Conservation (phyloP, 345 rosid genomes). For the Durio zibethinus region DNA sequence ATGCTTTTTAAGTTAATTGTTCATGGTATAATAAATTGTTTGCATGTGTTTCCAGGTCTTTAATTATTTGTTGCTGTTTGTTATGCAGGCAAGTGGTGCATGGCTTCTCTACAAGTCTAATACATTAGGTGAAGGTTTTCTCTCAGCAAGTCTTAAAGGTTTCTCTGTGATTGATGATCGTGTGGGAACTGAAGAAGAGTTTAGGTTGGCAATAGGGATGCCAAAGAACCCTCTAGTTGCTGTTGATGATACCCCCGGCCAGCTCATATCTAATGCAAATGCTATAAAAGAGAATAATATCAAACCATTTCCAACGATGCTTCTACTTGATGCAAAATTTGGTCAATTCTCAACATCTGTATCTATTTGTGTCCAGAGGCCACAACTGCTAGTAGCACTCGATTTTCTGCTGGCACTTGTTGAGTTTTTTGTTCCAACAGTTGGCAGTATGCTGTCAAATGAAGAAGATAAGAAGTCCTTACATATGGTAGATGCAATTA, state of each 20-base stretch:
- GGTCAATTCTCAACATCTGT: constrained; percentile 54
- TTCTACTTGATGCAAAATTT: constrained; percentile 84
- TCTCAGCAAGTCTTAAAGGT: constrained; percentile 82
- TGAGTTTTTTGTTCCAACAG: constrained; percentile 87
- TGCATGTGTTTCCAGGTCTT: not conserved
- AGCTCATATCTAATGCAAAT: constrained; percentile 30
- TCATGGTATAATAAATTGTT: not conserved
- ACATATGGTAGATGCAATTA: constrained; percentile 53
- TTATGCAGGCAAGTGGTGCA: constrained; percentile 59
- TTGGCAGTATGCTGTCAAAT: constrained; percentile 61
- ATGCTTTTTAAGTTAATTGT: not conserved
- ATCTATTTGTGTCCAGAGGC: constrained; percentile 77
- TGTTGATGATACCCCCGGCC: constrained; percentile 26
- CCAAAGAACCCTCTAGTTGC: constrained; percentile 44
- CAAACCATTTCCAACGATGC: constrained; percentile 77
- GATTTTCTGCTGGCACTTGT: constrained; percentile 90
- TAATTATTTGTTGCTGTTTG: constrained; percentile 16
- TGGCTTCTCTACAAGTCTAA: constrained; percentile 90
- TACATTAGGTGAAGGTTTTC: constrained; percentile 59
- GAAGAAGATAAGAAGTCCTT: constrained; percentile 59
- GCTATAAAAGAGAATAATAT: constrained; percentile 31
- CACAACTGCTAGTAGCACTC: constrained; percentile 90
- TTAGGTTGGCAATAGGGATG: constrained; percentile 78
- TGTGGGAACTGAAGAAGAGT: constrained; percentile 76
- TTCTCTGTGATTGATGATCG: constrained; percentile 90